phyloP scores from a whole-genome alignment of 805 yeast genomes.

The Torulaspora maleeae region DNA sequence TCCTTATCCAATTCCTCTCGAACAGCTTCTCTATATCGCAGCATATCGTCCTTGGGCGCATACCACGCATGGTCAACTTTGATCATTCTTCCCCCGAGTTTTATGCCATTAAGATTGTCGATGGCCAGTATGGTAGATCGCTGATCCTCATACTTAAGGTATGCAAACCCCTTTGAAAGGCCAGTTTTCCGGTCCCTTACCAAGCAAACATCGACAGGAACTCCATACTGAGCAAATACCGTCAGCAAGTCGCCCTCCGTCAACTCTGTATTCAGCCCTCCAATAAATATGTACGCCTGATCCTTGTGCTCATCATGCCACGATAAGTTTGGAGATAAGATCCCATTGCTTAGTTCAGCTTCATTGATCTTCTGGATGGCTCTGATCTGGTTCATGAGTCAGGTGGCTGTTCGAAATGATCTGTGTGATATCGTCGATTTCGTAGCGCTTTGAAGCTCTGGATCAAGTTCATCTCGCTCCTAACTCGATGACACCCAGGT shows the following conservation, averaged over 20 bases:
- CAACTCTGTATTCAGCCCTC: slow-evolving; percentile 58
- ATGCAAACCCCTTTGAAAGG: slow-evolving; percentile 70
- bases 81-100: slow-evolving; percentile 46
- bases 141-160: slow-evolving; percentile 76
- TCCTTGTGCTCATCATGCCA: slow-evolving; percentile 88
- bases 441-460: too few relatives aligned
- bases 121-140: slow-evolving; percentile 78
- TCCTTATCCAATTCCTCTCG: slow-evolving; percentile 34
- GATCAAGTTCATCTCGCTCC: not conserved
- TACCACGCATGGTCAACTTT: slow-evolving; percentile 71
- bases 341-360: slow-evolving; percentile 58
- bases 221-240: slow-evolving; percentile 85
- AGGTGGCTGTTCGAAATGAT: too few relatives aligned
- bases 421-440: too few relatives aligned
- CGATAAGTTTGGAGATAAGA: slow-evolving; percentile 54
- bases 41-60: slow-evolving; percentile 49
- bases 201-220: slow-evolving; percentile 70
- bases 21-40: slow-evolving; percentile 42
- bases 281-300: slow-evolving; percentile 73
- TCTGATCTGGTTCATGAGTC: slow-evolving; percentile 27
- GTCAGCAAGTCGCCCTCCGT: slow-evolving; percentile 72
- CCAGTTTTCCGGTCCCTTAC: slow-evolving; percentile 63
- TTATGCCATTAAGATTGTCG: slow-evolving; percentile 76
- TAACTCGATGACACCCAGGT: not conserved
- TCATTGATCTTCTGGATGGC: slow-evolving; percentile 57